Base-by-base conservation (phyloP, 2,329 filamentous ascomycete species). In the Fusarium setosum region DNA sequence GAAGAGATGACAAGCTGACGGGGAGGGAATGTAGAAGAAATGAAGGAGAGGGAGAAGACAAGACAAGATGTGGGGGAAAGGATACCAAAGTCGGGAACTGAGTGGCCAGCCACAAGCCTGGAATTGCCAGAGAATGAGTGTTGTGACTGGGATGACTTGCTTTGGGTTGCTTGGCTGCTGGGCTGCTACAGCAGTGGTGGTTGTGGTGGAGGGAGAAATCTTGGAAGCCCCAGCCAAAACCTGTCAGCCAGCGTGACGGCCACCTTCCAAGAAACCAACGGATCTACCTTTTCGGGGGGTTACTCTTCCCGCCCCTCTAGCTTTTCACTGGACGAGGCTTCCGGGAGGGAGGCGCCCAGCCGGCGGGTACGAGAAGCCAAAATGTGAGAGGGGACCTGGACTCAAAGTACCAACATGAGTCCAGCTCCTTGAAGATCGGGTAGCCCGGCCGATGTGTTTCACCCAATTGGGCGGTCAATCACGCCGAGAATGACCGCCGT, bases 11-110 rank as follows among this genome's bases (percentile, higher is more conserved):
- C n/a, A n/a, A n/a, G 48, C 21, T 24, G 49, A 50, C 40, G n/a
- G 13, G 20, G 18, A 31, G 48, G 60, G 60, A 63, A 63, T 63
- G 60, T n/a, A 34, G 41, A 38, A 63, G 59, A 63, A 50, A 64
- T 64, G 59, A 59, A 15, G n/a, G 21, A 34, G 48, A 40, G 34
- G 34, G 17, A 18, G 24, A 37, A 47, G 42, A 29, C 26, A 29
- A 29, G 26, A 51, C 45, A 49, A 18, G 20, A 15, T 21, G 47
- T 38, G 29, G 34, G 13, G 29, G 21, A 47, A 17, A 20, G 3
- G 6, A 41, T 7, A 41, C 12, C 23, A 5, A 51, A 15, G 48
- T 51, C 48, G 34, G 32, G 48, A 51, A 51, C 29, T 51, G 48
- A 40, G 34, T 49, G 45, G 45, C 26, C 44, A 32, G 26, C 13